Conservation (phyloP, 2,329 filamentous ascomycete genomes). For the Huntiella bhutanensis region DNA sequence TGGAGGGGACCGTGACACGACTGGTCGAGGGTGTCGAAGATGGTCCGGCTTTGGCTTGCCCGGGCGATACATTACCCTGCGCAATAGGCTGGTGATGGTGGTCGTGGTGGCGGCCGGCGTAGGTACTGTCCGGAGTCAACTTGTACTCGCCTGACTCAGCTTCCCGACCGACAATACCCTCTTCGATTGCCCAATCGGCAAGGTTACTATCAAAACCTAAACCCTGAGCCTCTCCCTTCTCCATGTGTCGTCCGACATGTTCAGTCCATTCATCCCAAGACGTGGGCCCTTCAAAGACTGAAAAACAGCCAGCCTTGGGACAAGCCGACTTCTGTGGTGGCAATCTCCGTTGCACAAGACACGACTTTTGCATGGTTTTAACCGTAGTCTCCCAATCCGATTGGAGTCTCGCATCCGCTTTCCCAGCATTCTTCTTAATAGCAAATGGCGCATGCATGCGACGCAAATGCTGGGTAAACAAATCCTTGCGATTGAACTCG, state of each 20-base stretch:
- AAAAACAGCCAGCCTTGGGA: slow-evolving; percentile 50
- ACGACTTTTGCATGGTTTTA: slow-evolving; percentile 53
- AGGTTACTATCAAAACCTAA: slow-evolving; percentile 39
- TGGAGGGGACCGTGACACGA: background rate
- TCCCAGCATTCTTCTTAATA: slow-evolving; percentile 37
- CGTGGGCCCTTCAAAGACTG: slow-evolving; percentile 47
- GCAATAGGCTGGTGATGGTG: slow-evolving; percentile 11
- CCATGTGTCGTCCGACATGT: slow-evolving; percentile 78
- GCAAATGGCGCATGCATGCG: slow-evolving; percentile 73
- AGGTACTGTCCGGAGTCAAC: slow-evolving; percentile 17
- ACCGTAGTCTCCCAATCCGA: slow-evolving; percentile 45
- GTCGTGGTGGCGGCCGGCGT: slow-evolving; percentile 10
- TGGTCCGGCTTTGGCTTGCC: background rate
- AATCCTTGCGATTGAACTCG: slow-evolving; percentile 83
- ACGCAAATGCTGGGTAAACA: slow-evolving; percentile 85
- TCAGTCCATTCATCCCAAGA: slow-evolving; percentile 88
- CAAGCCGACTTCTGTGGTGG: slow-evolving; percentile 56
- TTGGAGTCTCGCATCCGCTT: slow-evolving; percentile 39
- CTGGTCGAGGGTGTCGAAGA: background rate
- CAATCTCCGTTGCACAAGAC: slow-evolving; percentile 48
- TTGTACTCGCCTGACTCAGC: slow-evolving; percentile 34
- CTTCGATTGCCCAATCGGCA: slow-evolving; percentile 42
- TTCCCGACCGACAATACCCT: slow-evolving; percentile 40
- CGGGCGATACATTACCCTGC: background rate
- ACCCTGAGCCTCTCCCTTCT: slow-evolving; percentile 43